Conservation (phyloP, 768 basidiomycete species). For the Boletus speciosus region DNA sequence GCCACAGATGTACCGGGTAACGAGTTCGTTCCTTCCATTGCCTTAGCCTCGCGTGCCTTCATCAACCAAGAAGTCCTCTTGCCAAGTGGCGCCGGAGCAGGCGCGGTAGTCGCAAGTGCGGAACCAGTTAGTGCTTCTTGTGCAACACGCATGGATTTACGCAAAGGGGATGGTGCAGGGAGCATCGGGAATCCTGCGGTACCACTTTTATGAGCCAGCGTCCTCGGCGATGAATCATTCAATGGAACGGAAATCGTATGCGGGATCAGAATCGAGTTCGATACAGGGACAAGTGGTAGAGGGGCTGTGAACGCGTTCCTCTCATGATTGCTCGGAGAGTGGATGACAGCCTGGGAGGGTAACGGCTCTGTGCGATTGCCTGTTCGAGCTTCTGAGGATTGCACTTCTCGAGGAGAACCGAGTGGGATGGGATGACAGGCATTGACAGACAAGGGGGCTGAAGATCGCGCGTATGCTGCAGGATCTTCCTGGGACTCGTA, state of each 20-base stretch:
- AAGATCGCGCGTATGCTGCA: conserved; percentile 15
- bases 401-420: conserved; percentile 31
- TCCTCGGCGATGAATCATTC: conserved; percentile 30
- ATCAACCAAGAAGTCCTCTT: conserved; percentile 81
- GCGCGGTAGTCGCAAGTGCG: conserved; percentile 36
- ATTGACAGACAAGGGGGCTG: conserved; percentile 30
- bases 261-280: conserved; percentile 2
- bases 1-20: conserved; percentile 13
- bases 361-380: conserved; percentile 19
- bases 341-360: conserved; percentile 5
- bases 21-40: conserved; percentile 49
- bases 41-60: conserved; percentile 72
- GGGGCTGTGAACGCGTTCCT: conserved; percentile 25
- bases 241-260: conserved; percentile 34
- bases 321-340: conserved; percentile 5
- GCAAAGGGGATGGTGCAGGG: conserved; percentile 64
- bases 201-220: conserved; percentile 37
- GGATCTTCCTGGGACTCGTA: conserved; percentile 6
- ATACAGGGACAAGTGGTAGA: conserved; percentile 15
- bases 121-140: conserved; percentile 42
- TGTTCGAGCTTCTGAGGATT: not conserved
- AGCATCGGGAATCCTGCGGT: conserved; percentile 55
- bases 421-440: conserved; percentile 39
- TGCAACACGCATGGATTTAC: conserved; percentile 57
- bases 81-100: conserved; percentile 38